A percentile compares a stretch with the other conserved stretches of the same genome.
phyloP scores from a whole-genome alignment of 208 protist genomes.

The Trypanosoma theileri region DNA sequence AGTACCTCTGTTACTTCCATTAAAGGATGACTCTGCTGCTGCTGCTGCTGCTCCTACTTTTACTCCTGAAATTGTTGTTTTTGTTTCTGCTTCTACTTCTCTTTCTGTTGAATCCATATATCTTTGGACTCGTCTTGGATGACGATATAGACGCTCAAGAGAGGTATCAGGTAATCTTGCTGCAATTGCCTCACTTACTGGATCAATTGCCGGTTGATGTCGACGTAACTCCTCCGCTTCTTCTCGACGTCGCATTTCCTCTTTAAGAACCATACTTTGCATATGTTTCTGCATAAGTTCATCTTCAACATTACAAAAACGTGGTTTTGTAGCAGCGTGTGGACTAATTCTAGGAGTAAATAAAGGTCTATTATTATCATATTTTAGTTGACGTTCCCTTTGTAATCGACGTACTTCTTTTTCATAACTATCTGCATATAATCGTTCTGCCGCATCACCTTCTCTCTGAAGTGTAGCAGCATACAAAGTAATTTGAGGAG shows the following conservation, averaged over 20 bases:
- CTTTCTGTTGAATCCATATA: conserved; percentile 3
- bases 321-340: conserved; percentile 31
- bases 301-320: conserved; percentile 30
- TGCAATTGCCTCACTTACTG: conserved; percentile 71
- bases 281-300: conserved; percentile 34
- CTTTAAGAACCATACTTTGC: conserved; percentile 28
- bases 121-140: not conserved
- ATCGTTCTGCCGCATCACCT: conserved; percentile 41
- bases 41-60: not conserved
- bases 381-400: conserved; percentile 23
- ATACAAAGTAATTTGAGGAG: conserved; percentile 46
- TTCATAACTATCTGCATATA: conserved; percentile 55
- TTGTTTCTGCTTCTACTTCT: no score
- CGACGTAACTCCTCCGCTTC: conserved; percentile 16
- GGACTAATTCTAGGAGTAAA: conserved; percentile 60
- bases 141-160: conserved; percentile 46
- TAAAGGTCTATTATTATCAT: conserved; percentile 18
- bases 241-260: conserved; percentile 17
- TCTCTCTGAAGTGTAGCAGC: conserved; percentile 52
- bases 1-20: conserved; percentile 3
- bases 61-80: not conserved
- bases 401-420: conserved; percentile 42
- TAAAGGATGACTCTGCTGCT: not conserved
- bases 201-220: conserved; percentile 65
- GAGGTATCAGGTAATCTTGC: conserved; percentile 45